Evolutionary conservation across 75 land plant species (phyloP), one percentile per base, ranked within the genome.

Genomic region (Cryptomeria japonica): DNA sequence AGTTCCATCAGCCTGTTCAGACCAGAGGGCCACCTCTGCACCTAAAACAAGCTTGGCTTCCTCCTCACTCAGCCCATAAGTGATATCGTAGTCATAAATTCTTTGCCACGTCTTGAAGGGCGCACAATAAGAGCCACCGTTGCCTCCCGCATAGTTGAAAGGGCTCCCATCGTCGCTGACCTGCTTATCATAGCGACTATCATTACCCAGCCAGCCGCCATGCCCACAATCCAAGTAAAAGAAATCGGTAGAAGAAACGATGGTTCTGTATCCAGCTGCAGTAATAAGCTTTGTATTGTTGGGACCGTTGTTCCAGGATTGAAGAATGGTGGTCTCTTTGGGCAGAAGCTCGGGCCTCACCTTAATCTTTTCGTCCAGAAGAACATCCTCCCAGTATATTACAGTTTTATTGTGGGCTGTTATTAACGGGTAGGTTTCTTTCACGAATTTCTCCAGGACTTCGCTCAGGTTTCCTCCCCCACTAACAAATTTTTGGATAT

Each of bases 211-310:
- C 85, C 86, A 93, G 19, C 88, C 91, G 15, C 97, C 99, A 53
- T 91, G 94, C n/a, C 99, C 99, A 86, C 99, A 97, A 87, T 97
- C 99, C 85, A 97, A 84, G 86, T 97, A 97, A 89, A 93, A 95
- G 91, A 91, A 96, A 49, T 95, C 96, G 1, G 94, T 82, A 0
- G 97, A 96, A 0, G 99, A 96, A 16, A 97, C 99, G 14, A 97
- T 94, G 56, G 90, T 94, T 13, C 96, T 92, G 77, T 97, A 97
- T 2, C 99, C 99, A 1, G 94, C 89, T 0, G 89, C 39, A 2
- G 94, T 95, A 85, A 96, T 86, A 46, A 58, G 80, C 90, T 97
- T 97, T 14, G 95, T 95, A 88, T 95, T 97, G 73, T 88, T 89
- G 14, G 93, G 91, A 1, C 99, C 99, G 84, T 90, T 90, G 91